Conservation (phyloP, 2,329 filamentous ascomycete species). For the Cladosporium oxysporum region DNA sequence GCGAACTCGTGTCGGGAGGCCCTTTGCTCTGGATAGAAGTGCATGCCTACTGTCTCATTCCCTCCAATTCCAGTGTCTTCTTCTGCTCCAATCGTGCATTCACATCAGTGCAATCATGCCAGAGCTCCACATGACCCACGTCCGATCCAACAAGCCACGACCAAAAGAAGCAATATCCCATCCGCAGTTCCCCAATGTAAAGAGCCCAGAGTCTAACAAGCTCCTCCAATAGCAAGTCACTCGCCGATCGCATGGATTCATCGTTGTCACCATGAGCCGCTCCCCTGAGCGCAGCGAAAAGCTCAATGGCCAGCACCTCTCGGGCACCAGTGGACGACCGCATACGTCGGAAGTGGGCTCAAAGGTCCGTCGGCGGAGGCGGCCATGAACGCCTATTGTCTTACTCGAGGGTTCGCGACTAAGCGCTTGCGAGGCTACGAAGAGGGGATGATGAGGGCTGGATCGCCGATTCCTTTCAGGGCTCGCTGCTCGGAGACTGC, state of each 20-base stretch:
- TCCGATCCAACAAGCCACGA: not conserved
- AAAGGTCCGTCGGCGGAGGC: constrained; percentile 11
- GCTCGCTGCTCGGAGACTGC: not conserved
- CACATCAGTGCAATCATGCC: too few relatives aligned
- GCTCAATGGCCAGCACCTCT: not conserved
- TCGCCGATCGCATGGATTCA: not conserved
- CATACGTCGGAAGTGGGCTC: constrained; percentile 6
- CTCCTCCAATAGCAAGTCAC: not conserved
- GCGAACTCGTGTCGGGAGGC: not conserved
- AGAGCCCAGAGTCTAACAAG: not conserved
- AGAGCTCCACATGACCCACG: not conserved
- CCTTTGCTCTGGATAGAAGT: not conserved
- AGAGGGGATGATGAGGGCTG: not conserved
- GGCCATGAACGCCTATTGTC: not conserved
- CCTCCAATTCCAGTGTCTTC: not conserved
- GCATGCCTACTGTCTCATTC: not conserved
- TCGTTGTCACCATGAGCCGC: not conserved
- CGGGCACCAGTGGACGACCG: constrained; percentile 12
- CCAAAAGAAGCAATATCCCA: not conserved
- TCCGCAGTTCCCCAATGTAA: not conserved
- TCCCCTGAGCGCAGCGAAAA: not conserved
- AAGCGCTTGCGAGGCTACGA: not conserved
- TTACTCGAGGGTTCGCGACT: too few relatives aligned
- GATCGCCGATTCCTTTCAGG: not conserved
- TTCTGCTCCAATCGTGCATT: too few relatives aligned